Conservation (phyloP, 805 yeast species). For the Teunomyces pallodes region DNA sequence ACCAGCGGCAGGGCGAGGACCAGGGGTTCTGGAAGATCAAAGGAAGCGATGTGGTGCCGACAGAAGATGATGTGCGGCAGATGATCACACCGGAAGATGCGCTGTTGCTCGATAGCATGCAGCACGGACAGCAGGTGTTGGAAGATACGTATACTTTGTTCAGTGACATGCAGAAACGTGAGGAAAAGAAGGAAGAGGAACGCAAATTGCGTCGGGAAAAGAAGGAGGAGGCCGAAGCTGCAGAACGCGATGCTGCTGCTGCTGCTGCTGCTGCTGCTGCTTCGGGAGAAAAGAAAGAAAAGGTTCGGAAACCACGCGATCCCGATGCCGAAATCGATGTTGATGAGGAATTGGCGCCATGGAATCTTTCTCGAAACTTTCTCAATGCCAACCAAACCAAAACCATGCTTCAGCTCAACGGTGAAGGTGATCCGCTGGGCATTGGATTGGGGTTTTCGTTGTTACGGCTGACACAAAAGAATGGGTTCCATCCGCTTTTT, state of each 20-base stretch:
- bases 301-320: slow-evolving; percentile 25
- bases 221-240: slow-evolving; percentile 18
- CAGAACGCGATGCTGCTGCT: slow-evolving; percentile 17
- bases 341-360: slow-evolving; percentile 86
- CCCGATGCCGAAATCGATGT: slow-evolving; percentile 50
- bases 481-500: slow-evolving; percentile 62
- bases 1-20: slow-evolving; percentile 89
- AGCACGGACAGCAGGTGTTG: slow-evolving; percentile 81
- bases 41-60: slow-evolving; percentile 56
- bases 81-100: slow-evolving; percentile 93
- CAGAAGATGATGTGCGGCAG: slow-evolving; percentile 70
- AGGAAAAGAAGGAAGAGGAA: slow-evolving; percentile 31
- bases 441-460: slow-evolving; percentile 87
- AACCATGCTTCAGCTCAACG: slow-evolving; percentile 92
- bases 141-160: slow-evolving; percentile 72
- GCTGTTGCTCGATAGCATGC: slow-evolving; percentile 85
- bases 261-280: no score
- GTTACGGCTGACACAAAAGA: slow-evolving; percentile 89
- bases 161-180: slow-evolving; percentile 32
- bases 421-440: slow-evolving; percentile 94
- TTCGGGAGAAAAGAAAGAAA: slow-evolving; percentile 14
- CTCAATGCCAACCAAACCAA: slow-evolving; percentile 93
- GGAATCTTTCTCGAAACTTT: slow-evolving; percentile 92
- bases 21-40: slow-evolving; percentile 94
- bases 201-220: slow-evolving; percentile 36